Base-by-base conservation (phyloP, 2,329 filamentous ascomycete species). In the Stagonosporopsis vannaccii region DNA sequence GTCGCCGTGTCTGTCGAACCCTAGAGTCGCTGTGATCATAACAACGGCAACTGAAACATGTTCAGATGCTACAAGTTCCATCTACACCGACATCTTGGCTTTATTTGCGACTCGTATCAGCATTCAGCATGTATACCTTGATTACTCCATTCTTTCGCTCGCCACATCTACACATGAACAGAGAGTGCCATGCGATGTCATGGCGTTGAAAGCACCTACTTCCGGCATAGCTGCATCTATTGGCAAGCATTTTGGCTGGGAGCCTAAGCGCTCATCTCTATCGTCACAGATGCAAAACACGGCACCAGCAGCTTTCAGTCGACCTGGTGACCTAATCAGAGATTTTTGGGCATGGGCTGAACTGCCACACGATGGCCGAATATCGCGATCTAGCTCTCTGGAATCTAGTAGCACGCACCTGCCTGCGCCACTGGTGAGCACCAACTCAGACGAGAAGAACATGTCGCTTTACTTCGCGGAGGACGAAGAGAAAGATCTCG, bases 291-390 rank as follows among this genome's bases (percentile, higher is more conserved):
- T 67, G 44, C 53, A 59, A 17, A 56, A 49, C 17, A 47, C 41
- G 15, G 61, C 58, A 8, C 51, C 65, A 6, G 65, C 58, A 25
- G 56, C 55, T 4, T 73, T 70, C 50, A 66, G 60, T 33, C 56
- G 56, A 13, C 65, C 70, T 6, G 68, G 69, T 11, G 69, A 73
- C 43, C 49, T 71, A n/a, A 51, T 67, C 8, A 59, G 62, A 19
- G 70, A 71, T 19, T 70, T 70, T 35, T 68, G 69, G 67, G 68
- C 65, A 3, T 73, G 70, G 69, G 63, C 69, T 8, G 70, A 71
- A 45, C 48, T 69, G 6, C 56, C 58, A n/a, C 28, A 49, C 9
- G 32, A 48, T 6, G 56, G 55, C 32, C 51, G 28, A 3, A 36
- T 32, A 17, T 53, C 56, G 28, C 40, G 49, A 26, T 41, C 49